phyloP scores from a whole-genome alignment of 371 early-diverging fungal species.

The Choanephora cucurbitarum region DNA sequence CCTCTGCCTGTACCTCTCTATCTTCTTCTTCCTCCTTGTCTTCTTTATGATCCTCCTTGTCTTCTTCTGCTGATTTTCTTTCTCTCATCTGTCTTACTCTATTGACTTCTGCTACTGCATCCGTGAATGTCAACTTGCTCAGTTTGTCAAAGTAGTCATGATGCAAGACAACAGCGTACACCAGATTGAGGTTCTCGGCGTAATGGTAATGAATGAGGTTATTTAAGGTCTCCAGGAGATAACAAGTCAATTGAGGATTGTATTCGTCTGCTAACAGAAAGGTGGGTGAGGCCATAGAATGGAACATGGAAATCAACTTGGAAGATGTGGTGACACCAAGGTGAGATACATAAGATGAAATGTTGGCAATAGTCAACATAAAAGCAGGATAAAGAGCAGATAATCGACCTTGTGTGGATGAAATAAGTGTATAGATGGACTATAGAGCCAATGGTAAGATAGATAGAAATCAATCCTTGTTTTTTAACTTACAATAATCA shows the following conservation, averaged over 20 bases:
- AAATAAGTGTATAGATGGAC: slow-evolving; percentile 75
- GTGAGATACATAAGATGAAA: slow-evolving; percentile 78
- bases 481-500: slow-evolving; percentile 60
- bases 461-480: background rate
- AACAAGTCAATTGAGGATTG: slow-evolving; percentile 72
- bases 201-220: slow-evolving; percentile 83
- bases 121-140: slow-evolving; percentile 60
- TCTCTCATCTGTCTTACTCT: slow-evolving; percentile 51
- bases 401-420: slow-evolving; percentile 70
- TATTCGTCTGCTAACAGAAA: slow-evolving; percentile 79
- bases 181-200: slow-evolving; percentile 71
- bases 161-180: slow-evolving; percentile 77
- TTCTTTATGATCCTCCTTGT: background rate
- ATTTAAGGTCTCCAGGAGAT: slow-evolving; percentile 77
- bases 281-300: slow-evolving; percentile 75
- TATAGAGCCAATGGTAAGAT: slow-evolving; percentile 20
- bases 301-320: slow-evolving; percentile 75
- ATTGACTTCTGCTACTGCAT: slow-evolving; percentile 62
- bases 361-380: slow-evolving; percentile 76
- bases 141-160: slow-evolving; percentile 67
- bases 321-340: slow-evolving; percentile 71
- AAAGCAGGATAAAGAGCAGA: slow-evolving; percentile 76
- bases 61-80: slow-evolving; percentile 7
- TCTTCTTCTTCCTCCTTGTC: background rate
- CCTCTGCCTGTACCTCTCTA: background rate